Percentiles rank a stretch among this genome's conserved stretches.
Conservation (phyloP, 371 early-diverging fungal genomes). For the Mortierella sp. region DNA sequence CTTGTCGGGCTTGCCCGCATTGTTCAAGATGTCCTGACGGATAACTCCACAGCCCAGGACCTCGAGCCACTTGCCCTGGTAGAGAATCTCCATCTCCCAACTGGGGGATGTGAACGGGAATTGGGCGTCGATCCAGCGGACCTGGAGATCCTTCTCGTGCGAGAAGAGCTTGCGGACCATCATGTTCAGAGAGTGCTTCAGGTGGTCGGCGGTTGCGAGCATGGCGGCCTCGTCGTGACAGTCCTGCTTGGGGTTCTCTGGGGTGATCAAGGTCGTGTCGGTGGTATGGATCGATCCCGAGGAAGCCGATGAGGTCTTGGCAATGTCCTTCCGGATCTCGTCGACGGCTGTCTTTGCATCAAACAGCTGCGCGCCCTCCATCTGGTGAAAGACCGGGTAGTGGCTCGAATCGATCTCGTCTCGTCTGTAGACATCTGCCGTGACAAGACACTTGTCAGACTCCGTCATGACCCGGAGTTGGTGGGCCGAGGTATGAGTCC, state of each 20-base stretch:
- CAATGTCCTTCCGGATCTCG: slow-evolving; percentile 34
- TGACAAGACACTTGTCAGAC: slow-evolving; percentile 78
- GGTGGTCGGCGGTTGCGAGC: slow-evolving; percentile 71
- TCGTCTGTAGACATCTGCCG: slow-evolving; percentile 97
- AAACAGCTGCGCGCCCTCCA: slow-evolving; percentile 89
- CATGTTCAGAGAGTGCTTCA: slow-evolving; percentile 85
- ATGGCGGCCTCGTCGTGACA: slow-evolving; percentile 67
- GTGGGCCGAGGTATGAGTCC: slow-evolving; percentile 97
- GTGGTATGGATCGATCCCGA: slow-evolving; percentile 61
- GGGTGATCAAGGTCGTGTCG: slow-evolving; percentile 69
- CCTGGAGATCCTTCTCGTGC: slow-evolving; percentile 75
- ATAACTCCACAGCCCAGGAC: slow-evolving; percentile 96
- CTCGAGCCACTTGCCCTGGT: slow-evolving; percentile 96
- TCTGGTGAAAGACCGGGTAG: slow-evolving; percentile 98
- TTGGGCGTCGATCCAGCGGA: slow-evolving; percentile 96
- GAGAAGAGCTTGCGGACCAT: slow-evolving; percentile 84
- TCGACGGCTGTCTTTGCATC: slow-evolving; percentile 57
- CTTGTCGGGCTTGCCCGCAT: slow-evolving; percentile 76
- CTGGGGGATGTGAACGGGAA: slow-evolving; percentile 98
- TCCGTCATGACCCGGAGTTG: slow-evolving; percentile 80
- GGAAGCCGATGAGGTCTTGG: slow-evolving; percentile 1
- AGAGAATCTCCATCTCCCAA: slow-evolving; percentile 96
- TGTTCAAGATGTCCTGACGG: slow-evolving; percentile 84
- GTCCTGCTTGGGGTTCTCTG: slow-evolving; percentile 70
- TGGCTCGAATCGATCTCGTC: slow-evolving; percentile 97